Evolutionary conservation across 164 flowering plant genomes (phyloP).

Genomic region (Litsea cubeba): DNA sequence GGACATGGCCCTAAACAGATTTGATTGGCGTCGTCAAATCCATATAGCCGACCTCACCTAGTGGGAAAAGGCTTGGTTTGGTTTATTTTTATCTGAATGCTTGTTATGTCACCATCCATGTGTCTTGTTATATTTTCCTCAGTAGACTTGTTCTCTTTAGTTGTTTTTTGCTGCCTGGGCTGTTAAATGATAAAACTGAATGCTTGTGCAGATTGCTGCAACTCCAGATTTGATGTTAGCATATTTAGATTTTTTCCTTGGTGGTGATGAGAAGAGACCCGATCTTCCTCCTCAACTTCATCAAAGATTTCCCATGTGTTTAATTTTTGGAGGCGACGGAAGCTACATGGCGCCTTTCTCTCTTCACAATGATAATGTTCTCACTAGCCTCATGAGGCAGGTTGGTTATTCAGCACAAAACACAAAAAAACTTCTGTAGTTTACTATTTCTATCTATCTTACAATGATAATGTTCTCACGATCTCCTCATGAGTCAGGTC

Average conservation of each 20-base stretch:
- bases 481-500: slow-evolving; percentile 89
- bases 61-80: too few species aligned
- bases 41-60: too few species aligned
- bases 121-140: not conserved
- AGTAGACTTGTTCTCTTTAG: not conserved
- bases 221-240: slow-evolving; percentile 90
- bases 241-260: slow-evolving; percentile 87
- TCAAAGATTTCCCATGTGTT: slow-evolving; percentile 73
- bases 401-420: slow-evolving; percentile 27
- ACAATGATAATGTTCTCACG: slow-evolving; percentile 73
- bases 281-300: slow-evolving; percentile 87
- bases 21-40: too few species aligned
- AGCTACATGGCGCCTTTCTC: slow-evolving; percentile 93
- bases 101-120: not conserved
- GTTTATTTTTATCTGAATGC: not conserved
- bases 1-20: too few species aligned
- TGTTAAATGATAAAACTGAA: not conserved
- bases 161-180: not conserved
- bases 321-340: slow-evolving; percentile 95
- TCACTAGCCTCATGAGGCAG: slow-evolving; percentile 92
- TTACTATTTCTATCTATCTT: not conserved
- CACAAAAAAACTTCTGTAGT: not conserved
- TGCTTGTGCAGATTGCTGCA: slow-evolving; percentile 66
- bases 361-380: slow-evolving; percentile 77
- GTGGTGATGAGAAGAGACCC: slow-evolving; percentile 92